Evolutionary conservation across 164 flowering plant species (phyloP), one percentile per base, ranked within the genome.

Genomic region (Magnolia changhungtana): DNA sequence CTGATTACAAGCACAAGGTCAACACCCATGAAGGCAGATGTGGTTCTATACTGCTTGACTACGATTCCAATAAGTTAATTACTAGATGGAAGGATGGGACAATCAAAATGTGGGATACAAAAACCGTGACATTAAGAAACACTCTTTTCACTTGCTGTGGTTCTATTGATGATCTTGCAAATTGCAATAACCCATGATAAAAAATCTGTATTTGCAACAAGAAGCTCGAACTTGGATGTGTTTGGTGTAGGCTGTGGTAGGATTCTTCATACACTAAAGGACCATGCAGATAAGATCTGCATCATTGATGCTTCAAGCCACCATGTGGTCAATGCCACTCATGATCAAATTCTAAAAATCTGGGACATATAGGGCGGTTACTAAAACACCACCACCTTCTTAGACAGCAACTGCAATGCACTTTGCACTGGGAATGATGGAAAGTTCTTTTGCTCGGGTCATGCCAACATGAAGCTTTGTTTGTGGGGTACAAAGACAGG

Each of bases 321-420:
- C 66, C 80, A 86, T 82, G 86, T 89, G n/a, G 95, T 91, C 19
- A 92, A 98, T 79, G 91, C 98, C 90, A 96, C 89, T 77, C 90
- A 96, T 90, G 99, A 96, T 80, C 90, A 93, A 4, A 92, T 97
- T 1, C 92, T 96, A 50, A 96, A 92, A 82, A 81, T 86, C 31
- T 96, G 98, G 98, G 99, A 94, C 83, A 81, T 94, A 75, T 90
- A 90, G 71, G 89, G 86, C 80, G 99, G 98, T 76, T 92, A 90
- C 77, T 92, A 97, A 82, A 81, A 63, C 68, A 91, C 87, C 83
- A 96, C 99, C 14, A 85, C 94, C 23, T 84, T 94, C 31, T 91
- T 84, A 51, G 87, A 76, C 75, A 92, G 96, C 84, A 92, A 96
- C 71, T 96, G 98, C 85, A 96, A 94, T 84, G 85, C 98, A 61